Percentiles rank a stretch among this genome's conserved stretches.
phyloP scores from a whole-genome alignment of 129 eudicot species.

The Daucus carota region DNA sequence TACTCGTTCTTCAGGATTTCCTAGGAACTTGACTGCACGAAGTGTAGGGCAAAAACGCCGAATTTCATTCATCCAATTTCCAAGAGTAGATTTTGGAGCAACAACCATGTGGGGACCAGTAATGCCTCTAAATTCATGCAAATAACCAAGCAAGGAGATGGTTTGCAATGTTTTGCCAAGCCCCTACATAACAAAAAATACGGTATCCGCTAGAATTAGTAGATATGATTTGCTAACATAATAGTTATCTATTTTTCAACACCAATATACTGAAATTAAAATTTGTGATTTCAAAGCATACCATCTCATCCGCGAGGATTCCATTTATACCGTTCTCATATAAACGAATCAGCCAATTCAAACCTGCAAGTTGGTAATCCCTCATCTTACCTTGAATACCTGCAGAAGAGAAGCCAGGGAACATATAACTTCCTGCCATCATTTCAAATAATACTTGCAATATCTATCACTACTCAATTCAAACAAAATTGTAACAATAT shows the following conservation, averaged over 20 bases:
- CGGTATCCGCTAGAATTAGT: background rate
- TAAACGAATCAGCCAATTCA: slow-evolving; percentile 86
- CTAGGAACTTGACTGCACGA: slow-evolving; percentile 93
- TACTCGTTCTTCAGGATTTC: slow-evolving; percentile 95
- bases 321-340: slow-evolving; percentile 98
- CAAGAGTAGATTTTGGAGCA: slow-evolving; percentile 98
- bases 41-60: slow-evolving; percentile 81
- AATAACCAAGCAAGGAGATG: slow-evolving; percentile 90
- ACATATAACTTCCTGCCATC: background rate
- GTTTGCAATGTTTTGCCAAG: slow-evolving; percentile 97
- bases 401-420: slow-evolving; percentile 18
- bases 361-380: slow-evolving; percentile 99
- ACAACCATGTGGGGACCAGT: slow-evolving; percentile 99
- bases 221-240: background rate
- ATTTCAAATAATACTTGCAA: background rate
- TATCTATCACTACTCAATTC: background rate
- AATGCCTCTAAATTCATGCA: slow-evolving; percentile 92
- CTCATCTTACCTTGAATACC: slow-evolving; percentile 99
- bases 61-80: slow-evolving; percentile 99
- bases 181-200: slow-evolving; percentile 40
- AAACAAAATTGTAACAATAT: background rate
- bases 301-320: slow-evolving; percentile 99
- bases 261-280: background rate
- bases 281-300: slow-evolving; percentile 14
- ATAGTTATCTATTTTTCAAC: background rate